Evolutionary conservation across 768 basidiomycete species (phyloP), one percentile per base, ranked within the genome.

Genomic region (Naganishia antarctica): DNA sequence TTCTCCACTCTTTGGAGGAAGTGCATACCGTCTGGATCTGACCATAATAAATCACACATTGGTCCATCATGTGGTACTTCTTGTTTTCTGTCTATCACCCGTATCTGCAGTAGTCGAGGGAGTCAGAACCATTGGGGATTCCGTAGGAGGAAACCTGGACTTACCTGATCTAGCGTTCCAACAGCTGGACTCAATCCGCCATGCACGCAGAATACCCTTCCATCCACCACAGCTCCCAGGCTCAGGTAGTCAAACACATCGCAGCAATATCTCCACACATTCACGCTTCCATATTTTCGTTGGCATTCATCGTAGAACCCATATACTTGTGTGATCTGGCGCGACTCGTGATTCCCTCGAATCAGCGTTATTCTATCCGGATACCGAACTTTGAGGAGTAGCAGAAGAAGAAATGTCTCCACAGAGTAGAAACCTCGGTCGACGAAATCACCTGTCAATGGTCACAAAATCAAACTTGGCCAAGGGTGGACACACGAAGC

Each of bases 21-120:
- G 53, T 70, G 74, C 83, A 69, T 62, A 92, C 92, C 93, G 77
- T 98, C 94, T 47, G 94, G 94, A 81, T 98, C 94, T 65, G 93
- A 96, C 94, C 94, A 98, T n/a, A 98, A 81, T 1, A 98, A 81
- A 79, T 98, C 94, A 73, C 94, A 98, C 94, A 98, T 97, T 8
- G 92, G 87, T 13, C 94, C 94, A 74, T 98, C 94, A 76, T 98
- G 94, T 28, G 94, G 94, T 25, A 98, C 94, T 75, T 98, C 94
- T 77, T 94, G 91, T 77, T 93, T 92, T 34, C 94, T 80, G 80
- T 97, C 93, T 71, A 98, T 94, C 40, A 86, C 83, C 57, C 94
- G 88, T 70, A 98, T 97, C 92, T 82, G 69, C 15, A 18, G 31
- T 15, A 31, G 40, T 13, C 2, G 44, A 15, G 37, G 41, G 11